These are phyloP conservation scores for Elongisporangium undulatum DNA, from an alignment of 352 stramenopile genomes.

Conservation along the genomic window DNA sequence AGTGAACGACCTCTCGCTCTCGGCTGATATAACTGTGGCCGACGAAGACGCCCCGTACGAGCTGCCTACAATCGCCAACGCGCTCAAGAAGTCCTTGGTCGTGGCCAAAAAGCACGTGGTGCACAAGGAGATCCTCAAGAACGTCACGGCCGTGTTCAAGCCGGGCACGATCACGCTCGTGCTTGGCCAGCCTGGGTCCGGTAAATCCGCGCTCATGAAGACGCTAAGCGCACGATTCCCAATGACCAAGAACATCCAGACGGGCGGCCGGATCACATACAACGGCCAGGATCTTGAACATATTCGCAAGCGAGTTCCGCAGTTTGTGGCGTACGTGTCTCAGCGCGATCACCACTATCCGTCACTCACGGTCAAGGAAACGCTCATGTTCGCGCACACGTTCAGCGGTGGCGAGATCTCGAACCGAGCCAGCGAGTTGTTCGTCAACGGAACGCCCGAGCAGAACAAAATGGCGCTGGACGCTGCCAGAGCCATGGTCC, in stretches of 20 bases:
- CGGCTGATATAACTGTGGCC: conserved; percentile 7
- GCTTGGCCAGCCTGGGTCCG: conserved; percentile 24
- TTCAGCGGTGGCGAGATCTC: conserved; percentile 38
- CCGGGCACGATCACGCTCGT: conserved; percentile 35
- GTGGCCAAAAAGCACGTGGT: conserved; percentile 19
- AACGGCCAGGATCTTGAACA: conserved; percentile 12
- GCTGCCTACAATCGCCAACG: conserved; percentile 27
- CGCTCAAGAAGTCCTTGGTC: conserved; percentile 24
- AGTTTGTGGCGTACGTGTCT: conserved; percentile 38
- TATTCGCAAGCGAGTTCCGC: conserved; percentile 17
- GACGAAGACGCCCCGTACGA: conserved; percentile 14
- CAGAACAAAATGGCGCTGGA: conserved; percentile 18
- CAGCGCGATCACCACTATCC: conserved; percentile 46
- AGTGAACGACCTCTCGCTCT: conserved; percentile 6
- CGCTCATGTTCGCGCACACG: conserved; percentile 56
- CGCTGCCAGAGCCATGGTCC: conserved; percentile 2
- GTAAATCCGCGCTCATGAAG: conserved; percentile 41
- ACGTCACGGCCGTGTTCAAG: conserved; percentile 25
- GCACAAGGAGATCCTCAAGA: conserved; percentile 31
- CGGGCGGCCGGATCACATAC: conserved; percentile 30
- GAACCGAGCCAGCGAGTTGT: conserved; percentile 17
- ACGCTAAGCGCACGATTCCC: conserved; percentile 33
- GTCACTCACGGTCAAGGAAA: conserved; percentile 67
- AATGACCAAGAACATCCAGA: conserved; percentile 23
- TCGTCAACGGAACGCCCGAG: conserved; percentile 29